Percentiles rank a stretch among this genome's conserved stretches.
phyloP scores from a whole-genome alignment of 2,329 filamentous ascomycete genomes.

The Epichloe gansuensis region DNA sequence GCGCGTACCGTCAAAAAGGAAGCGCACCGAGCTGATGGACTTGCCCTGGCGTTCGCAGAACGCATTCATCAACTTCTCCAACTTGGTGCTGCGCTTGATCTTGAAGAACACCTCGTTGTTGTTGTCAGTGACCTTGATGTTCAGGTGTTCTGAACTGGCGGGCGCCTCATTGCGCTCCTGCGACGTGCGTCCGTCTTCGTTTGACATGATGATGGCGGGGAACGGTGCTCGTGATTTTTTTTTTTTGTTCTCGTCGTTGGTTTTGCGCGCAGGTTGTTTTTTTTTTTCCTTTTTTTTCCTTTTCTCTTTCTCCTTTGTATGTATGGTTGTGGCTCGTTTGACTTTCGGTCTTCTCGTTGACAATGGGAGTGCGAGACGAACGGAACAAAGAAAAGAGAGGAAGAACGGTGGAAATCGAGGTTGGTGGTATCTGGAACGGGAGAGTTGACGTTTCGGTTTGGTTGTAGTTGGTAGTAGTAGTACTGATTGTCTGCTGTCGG shows the following conservation, averaged over 20 bases:
- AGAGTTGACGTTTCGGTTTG: background rate
- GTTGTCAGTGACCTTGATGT: constrained; percentile 98
- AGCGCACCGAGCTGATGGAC: constrained; percentile 69
- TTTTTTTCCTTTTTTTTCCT: background rate
- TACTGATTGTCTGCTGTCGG: background rate
- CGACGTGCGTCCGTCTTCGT: constrained; percentile 33
- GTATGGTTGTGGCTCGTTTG: background rate
- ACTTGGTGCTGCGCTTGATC: constrained; percentile 91
- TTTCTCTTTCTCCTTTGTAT: too few species aligned
- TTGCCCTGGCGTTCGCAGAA: constrained; percentile 97
- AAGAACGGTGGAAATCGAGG: too few species aligned
- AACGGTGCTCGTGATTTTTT: background rate
- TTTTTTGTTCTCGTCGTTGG: background rate
- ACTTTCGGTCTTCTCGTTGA: background rate
- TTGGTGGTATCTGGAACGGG: too few species aligned
- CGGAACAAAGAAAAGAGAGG: too few species aligned
- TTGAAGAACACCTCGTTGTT: constrained; percentile 99
- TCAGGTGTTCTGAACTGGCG: constrained; percentile 66
- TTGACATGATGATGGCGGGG: constrained; percentile 26
- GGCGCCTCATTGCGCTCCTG: constrained; percentile 29
- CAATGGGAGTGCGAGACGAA: too few species aligned
- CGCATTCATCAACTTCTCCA: constrained; percentile 96
- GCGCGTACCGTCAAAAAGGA: constrained; percentile 90
- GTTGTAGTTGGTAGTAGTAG: background rate
- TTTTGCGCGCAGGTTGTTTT: too few species aligned